phyloP scores from a whole-genome alignment of 768 basidiomycete genomes.

The Kwoniella dejecticola region DNA sequence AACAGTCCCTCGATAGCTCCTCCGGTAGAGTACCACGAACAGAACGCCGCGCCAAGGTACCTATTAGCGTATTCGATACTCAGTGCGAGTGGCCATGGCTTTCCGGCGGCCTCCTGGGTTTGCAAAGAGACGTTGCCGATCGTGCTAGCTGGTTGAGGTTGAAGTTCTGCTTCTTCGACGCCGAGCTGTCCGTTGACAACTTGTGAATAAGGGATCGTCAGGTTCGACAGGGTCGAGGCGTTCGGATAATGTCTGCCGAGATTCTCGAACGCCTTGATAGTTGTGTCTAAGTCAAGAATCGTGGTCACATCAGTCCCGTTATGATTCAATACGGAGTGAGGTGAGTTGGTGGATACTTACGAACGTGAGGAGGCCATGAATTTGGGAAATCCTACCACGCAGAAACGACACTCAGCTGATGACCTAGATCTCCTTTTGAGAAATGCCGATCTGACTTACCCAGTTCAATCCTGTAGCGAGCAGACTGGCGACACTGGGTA shows the following conservation, averaged over 20 bases:
- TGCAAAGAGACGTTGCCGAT: conserved; percentile 60
- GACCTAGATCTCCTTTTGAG: no score
- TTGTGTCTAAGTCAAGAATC: conserved; percentile 62
- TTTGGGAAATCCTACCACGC: conserved; percentile 66
- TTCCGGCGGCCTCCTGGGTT: conserved; percentile 61
- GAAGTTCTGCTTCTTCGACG: conserved; percentile 69
- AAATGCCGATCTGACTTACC: conserved; percentile 56
- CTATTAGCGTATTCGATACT: conserved; percentile 78
- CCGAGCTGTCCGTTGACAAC: conserved; percentile 81
- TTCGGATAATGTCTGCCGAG: conserved; percentile 73
- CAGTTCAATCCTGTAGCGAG: conserved; percentile 78
- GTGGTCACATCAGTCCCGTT: neutral
- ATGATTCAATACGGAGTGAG: neutral
- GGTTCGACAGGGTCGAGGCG: conserved; percentile 60
- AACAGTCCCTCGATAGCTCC: conserved; percentile 74
- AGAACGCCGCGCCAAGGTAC: conserved; percentile 77
- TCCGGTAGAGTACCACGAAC: conserved; percentile 87
- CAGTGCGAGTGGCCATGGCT: conserved; percentile 59
- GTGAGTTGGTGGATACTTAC: conserved; percentile 18
- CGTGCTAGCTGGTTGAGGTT: conserved; percentile 64
- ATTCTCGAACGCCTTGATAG: conserved; percentile 71
- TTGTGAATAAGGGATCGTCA: conserved; percentile 63
- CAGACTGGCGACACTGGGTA: conserved; percentile 73
- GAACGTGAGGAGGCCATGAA: conserved; percentile 58
- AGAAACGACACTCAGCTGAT: neutral